Conservation (phyloP, 257 asterid species). For the Solanum bulbocastanum region DNA sequence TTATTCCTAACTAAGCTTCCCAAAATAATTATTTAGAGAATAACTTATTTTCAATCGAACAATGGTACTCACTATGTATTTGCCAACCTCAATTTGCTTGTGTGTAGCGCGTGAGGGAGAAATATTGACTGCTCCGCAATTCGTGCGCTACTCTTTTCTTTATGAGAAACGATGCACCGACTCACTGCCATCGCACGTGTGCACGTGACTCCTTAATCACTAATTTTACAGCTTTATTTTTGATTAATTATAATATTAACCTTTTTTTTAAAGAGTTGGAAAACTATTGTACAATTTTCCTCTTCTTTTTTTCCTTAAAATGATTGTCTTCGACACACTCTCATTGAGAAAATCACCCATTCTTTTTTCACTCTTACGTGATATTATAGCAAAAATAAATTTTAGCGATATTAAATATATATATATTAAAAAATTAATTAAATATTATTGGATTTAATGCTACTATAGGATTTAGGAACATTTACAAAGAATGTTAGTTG, state of each 20-base stretch:
- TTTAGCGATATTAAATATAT: too few relatives aligned
- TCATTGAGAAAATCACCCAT: neutral
- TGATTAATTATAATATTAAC: constrained; percentile 6
- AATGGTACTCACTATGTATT: rapidly evolving
- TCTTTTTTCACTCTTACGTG: too few relatives aligned
- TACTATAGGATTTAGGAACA: rapidly evolving
- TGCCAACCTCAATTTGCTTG: neutral
- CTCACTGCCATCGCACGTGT: constrained; percentile 72
- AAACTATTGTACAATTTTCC: neutral
- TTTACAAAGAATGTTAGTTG: too few relatives aligned
- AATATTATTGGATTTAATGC: too few relatives aligned
- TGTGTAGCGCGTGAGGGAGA: neutral
- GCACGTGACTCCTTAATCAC: constrained; percentile 61
- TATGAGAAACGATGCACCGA: constrained; percentile 71
- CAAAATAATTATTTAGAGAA: too few relatives aligned
- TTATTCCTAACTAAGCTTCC: rapidly evolving
- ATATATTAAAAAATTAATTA: too few relatives aligned
- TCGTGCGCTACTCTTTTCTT: constrained; percentile 48
- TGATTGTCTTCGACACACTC: neutral
- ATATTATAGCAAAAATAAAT: too few relatives aligned
- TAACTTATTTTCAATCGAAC: neutral
- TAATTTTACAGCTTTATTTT: constrained; percentile 9
- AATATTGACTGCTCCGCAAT: constrained; percentile 51
- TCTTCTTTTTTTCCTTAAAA: neutral
- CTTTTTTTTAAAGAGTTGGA: neutral